A percentile compares a stretch with the other conserved stretches of the same genome.
These are phyloP conservation scores for Thalassiosira exigua DNA, from an alignment of 352 stramenopile genomes.

Conservation along the genomic window DNA sequence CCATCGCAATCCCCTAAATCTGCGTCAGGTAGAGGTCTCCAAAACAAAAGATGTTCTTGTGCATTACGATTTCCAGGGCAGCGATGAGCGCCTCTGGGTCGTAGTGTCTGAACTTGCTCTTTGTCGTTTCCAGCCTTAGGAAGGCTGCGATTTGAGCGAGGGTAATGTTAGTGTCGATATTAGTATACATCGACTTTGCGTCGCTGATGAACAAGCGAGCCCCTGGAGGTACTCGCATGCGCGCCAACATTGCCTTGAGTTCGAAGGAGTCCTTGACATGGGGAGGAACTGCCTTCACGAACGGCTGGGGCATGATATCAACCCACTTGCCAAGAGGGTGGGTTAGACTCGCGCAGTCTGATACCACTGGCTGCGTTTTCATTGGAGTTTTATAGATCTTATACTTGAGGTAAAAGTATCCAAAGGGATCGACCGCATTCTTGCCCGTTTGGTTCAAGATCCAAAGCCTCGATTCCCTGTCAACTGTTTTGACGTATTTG, in stretches of 20 bases:
- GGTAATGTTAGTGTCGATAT: conserved; percentile 35
- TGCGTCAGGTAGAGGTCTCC: conserved; percentile 17
- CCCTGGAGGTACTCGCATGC: background rate
- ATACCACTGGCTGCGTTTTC: background rate
- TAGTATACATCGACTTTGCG: conserved; percentile 54
- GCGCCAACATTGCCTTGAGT: conserved; percentile 19
- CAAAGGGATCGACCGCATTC: background rate
- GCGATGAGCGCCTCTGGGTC: conserved; percentile 14
- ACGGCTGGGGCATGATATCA: conserved; percentile 15
- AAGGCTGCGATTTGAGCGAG: conserved; percentile 19
- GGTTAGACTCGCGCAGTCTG: conserved; percentile 9
- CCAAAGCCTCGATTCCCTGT: background rate
- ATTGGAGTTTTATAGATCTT: conserved; percentile 25
- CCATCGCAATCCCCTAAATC: conserved; percentile 15
- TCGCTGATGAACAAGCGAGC: conserved; percentile 34
- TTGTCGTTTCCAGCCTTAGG: background rate
- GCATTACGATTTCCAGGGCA: conserved; percentile 26
- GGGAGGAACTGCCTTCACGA: conserved; percentile 10
- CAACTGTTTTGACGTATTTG: background rate
- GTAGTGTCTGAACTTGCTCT: background rate
- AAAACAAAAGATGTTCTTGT: conserved; percentile 16
- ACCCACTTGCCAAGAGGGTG: conserved; percentile 21
- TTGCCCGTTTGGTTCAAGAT: background rate
- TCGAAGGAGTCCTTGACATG: conserved; percentile 48
- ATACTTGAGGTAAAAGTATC: background rate